Evolutionary conservation across 805 yeast species (phyloP).

Genomic region (Barnettozyma vustinii): DNA sequence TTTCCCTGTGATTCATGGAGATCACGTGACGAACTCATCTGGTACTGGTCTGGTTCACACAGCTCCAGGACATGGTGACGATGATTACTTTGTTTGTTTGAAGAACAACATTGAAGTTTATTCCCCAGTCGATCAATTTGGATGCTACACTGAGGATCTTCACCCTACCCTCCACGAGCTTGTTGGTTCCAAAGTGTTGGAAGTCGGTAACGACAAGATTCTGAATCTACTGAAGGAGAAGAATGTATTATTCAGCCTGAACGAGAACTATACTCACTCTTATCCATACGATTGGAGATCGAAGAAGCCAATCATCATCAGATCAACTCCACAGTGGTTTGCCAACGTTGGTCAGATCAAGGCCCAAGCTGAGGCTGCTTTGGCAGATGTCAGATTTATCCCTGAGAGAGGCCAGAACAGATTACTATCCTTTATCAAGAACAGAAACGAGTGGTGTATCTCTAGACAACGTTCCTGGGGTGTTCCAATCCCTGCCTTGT

Average conservation of each 20-base stretch:
- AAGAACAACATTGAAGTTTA: slow-evolving; percentile 49
- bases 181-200: slow-evolving; percentile 56
- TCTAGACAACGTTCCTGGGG: slow-evolving; percentile 98
- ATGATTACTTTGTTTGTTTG: slow-evolving; percentile 75
- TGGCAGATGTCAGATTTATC: slow-evolving; percentile 59
- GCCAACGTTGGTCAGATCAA: slow-evolving; percentile 78
- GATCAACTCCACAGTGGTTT: slow-evolving; percentile 98
- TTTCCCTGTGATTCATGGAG: slow-evolving; percentile 66
- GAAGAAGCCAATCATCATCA: slow-evolving; percentile 87
- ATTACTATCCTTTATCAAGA: slow-evolving; percentile 61
- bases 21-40: slow-evolving; percentile 70
- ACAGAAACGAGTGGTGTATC: slow-evolving; percentile 95
- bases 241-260: slow-evolving; percentile 43
- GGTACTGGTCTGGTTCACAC: slow-evolving; percentile 97
- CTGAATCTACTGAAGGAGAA: slow-evolving; percentile 36
- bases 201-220: slow-evolving; percentile 47
- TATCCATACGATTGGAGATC: slow-evolving; percentile 98
- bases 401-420: slow-evolving; percentile 74
- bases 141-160: slow-evolving; percentile 53
- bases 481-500: slow-evolving; percentile 90
- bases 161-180: slow-evolving; percentile 43
- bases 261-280: slow-evolving; percentile 61
- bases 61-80: slow-evolving; percentile 97
- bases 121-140: slow-evolving; percentile 78
- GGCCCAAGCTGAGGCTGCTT: slow-evolving; percentile 49